Evolutionary conservation across 305 asterid species (phyloP).

Genomic region (Solanum hybrid): DNA sequence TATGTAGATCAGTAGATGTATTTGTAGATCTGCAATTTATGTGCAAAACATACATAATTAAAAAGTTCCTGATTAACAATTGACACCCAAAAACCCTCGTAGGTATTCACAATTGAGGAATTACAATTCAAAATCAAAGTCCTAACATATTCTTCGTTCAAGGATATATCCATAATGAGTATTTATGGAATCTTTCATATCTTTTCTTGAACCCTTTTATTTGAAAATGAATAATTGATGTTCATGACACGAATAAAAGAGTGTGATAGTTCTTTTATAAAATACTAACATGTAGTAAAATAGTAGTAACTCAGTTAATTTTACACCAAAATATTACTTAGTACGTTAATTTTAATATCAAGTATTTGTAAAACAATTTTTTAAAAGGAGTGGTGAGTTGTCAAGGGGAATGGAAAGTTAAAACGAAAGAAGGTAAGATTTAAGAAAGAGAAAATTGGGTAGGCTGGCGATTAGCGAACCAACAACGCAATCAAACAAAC

Average conservation of each 20-base stretch:
- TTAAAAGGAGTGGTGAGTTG: not conserved
- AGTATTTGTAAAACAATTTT: not conserved
- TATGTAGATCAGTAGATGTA: not conserved
- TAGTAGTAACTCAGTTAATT: not conserved
- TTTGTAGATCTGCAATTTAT: not conserved
- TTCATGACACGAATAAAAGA: not conserved
- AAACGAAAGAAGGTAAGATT: not conserved
- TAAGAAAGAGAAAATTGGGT: not conserved
- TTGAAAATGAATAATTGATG: not conserved
- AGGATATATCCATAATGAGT: not conserved
- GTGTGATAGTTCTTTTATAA: too few relatives aligned
- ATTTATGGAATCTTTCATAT: not conserved
- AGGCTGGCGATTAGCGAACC: slow-evolving; percentile 3
- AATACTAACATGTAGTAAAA: not conserved
- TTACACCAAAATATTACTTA: not conserved
- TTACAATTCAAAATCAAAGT: not conserved
- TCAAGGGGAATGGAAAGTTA: not conserved
- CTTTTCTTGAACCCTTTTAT: not conserved
- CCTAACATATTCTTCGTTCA: not conserved
- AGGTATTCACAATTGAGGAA: not conserved
- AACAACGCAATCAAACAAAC: not conserved
- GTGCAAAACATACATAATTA: not conserved
- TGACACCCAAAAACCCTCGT: not conserved
- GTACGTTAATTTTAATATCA: not conserved
- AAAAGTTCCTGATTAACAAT: not conserved